phyloP scores from a whole-genome alignment of 192 early-diverging fungal species.

The Coemansia furcata region DNA sequence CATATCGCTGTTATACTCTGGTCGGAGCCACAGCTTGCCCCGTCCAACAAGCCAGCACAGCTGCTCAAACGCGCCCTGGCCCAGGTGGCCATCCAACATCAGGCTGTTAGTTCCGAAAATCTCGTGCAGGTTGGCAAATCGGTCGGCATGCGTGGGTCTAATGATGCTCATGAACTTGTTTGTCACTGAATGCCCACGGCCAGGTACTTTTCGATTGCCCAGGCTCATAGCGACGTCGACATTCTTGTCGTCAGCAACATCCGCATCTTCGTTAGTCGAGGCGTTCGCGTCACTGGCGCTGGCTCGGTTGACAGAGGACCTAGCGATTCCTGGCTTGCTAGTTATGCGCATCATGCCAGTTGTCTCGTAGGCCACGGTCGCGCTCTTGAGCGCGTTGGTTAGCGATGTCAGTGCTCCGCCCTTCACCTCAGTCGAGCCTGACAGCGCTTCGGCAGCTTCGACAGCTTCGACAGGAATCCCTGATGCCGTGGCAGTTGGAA shows the following conservation, averaged over 20 bases:
- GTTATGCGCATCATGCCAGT: slow-evolving; percentile 24
- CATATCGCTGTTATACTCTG: slow-evolving; percentile 2
- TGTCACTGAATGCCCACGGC: slow-evolving; percentile 30
- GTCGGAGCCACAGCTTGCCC: slow-evolving; percentile 36
- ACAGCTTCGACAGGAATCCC: neutral
- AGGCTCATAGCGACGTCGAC: neutral
- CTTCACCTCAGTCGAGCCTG: neutral
- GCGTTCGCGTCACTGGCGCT: neutral
- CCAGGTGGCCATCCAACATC: slow-evolving; percentile 2
- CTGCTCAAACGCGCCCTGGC: slow-evolving; percentile 9
- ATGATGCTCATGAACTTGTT: slow-evolving; percentile 29
- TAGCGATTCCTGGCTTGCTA: neutral
- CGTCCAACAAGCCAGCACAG: slow-evolving; percentile 16
- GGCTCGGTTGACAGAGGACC: neutral
- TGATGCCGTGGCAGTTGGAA: neutral
- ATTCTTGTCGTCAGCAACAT: neutral
- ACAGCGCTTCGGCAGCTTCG: neutral
- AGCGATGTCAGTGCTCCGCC: neutral
- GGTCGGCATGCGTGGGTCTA: slow-evolving; percentile 12
- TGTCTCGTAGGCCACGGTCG: slow-evolving; percentile 29
- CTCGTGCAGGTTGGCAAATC: neutral
- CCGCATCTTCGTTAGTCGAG: neutral
- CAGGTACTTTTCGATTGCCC: slow-evolving; percentile 32
- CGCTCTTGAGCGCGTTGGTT: neutral
- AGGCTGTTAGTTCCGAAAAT: neutral